Percentiles rank a stretch among this genome's conserved stretches.
phyloP scores from a whole-genome alignment of 1,284 basidiomycete species.

The Cutaneotrichosporon sp. region DNA sequence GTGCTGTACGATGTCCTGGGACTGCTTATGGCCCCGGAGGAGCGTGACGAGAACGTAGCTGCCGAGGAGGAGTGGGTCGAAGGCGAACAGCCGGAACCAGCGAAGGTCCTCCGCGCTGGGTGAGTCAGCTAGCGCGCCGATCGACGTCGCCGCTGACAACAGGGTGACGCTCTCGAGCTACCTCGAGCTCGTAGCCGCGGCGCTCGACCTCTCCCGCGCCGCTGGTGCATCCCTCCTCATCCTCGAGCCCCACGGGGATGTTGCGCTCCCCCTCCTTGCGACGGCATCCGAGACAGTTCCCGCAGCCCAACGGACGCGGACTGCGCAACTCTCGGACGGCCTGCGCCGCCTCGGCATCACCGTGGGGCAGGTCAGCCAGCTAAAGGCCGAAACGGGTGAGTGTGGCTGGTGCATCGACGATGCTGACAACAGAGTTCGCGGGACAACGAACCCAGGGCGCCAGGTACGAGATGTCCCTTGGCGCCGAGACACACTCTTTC shows the following conservation, averaged over 20 bases:
- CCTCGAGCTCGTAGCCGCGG: constrained; percentile 36
- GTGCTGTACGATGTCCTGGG: constrained; percentile 38
- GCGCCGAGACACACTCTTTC: constrained; percentile 6
- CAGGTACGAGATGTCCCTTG: constrained; percentile 3
- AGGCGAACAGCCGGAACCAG: background rate
- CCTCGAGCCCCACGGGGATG: constrained; percentile 34
- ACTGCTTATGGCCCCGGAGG: constrained; percentile 32
- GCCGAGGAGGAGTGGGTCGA: background rate
- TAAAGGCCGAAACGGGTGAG: background rate
- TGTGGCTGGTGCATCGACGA: background rate
- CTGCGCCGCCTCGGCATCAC: constrained; percentile 30
- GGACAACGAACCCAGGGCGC: background rate
- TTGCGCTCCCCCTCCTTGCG: constrained; percentile 35
- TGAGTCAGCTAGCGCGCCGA: background rate
- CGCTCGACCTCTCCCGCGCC: constrained; percentile 29
- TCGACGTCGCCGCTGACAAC: constrained; percentile 14
- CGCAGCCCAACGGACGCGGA: constrained; percentile 26
- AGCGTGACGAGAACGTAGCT: constrained; percentile 31
- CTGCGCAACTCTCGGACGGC: constrained; percentile 31
- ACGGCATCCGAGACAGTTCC: constrained; percentile 20
- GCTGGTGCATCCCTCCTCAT: constrained; percentile 33
- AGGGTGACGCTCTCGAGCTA: constrained; percentile 39
- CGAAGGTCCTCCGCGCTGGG: background rate
- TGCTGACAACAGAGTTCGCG: background rate
- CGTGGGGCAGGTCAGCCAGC: background rate